Percentiles rank a stretch among this genome's conserved stretches.
Evolutionary conservation across 108 stramenopile species (phyloP).

Genomic region (Schizochytrium sp.): DNA sequence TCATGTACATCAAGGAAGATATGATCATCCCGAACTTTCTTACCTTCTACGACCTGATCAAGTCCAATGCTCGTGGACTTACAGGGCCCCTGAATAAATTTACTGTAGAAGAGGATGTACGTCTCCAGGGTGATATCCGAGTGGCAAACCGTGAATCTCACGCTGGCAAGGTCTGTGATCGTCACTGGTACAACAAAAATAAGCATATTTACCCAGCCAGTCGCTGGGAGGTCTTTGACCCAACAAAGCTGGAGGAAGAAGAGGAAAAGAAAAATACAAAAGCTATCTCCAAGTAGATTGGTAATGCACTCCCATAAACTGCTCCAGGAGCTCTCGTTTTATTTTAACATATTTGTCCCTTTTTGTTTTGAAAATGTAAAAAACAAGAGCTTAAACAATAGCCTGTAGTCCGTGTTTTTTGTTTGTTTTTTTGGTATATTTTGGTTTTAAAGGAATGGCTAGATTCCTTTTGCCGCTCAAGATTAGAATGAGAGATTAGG

Average conservation of each 20-base stretch:
- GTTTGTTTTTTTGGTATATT: no score
- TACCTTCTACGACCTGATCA: slow-evolving; percentile 96
- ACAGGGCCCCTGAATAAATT: slow-evolving; percentile 96
- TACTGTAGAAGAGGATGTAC: slow-evolving; percentile 94
- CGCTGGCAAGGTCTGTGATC: slow-evolving; percentile 94
- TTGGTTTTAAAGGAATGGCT: no score
- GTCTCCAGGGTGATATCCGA: slow-evolving; percentile 81
- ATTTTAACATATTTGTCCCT: no score
- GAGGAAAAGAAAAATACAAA: background rate
- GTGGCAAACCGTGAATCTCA: slow-evolving; percentile 88
- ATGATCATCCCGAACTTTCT: slow-evolving; percentile 93
- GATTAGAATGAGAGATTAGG: no score
- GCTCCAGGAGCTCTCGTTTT: no score
- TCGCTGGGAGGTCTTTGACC: slow-evolving; percentile 96
- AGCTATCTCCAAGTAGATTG: background rate
- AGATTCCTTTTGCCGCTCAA: no score
- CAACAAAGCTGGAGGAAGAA: slow-evolving; percentile 58
- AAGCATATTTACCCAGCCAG: slow-evolving; percentile 97
- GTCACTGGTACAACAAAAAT: slow-evolving; percentile 95
- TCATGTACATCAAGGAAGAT: slow-evolving; percentile 99
- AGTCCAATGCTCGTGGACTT: slow-evolving; percentile 93
- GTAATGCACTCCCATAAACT: no score
- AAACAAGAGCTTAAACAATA: no score
- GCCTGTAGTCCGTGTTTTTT: no score
- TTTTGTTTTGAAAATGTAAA: no score